Evolutionary conservation across 2,329 filamentous ascomycete species (phyloP), one percentile per base, ranked within the genome.

Genomic region (Lachnellula suecica): DNA sequence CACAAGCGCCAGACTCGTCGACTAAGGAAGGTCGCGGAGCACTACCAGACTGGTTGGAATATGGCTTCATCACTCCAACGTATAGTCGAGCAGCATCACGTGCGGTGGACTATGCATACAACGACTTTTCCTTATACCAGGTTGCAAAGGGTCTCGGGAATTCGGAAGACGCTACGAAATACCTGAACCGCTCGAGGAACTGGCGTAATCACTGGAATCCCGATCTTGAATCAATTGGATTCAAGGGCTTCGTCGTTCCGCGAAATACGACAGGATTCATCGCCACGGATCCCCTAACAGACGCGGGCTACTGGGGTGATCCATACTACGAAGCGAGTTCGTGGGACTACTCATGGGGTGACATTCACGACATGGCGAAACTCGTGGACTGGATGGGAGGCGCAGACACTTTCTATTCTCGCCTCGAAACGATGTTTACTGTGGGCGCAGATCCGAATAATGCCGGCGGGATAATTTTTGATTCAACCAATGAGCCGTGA

Each of bases 141-240:
- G 81, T 89, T 15, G 54, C 58, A 3, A 66, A 61, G 2, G 84
- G 84, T 0, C 68, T 88, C 2, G 75, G 73, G 2, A 76, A 78
- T 43, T 51, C 61, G 0, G 68, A 70, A 1, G 81, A 85, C 38
- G 78, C 80, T 3, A 56, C 69, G 2, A 84, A 75, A 48, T 89
- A 89, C 59, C 72, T 88, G 23, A 71, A 77, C 42, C 79, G 85
- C 8, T 86, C 83, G 1, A 74, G 78, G 9, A 85, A 88, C 61
- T 90, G 87, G 87, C 77, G 82, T 15, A 88, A 88, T 62, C 85
- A 89, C 58, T 90, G 84, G 85, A 84, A 89, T 64, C 64, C 76
- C 0, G 66, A 79, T 43, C 75, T 82, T 41, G 73, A 71, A 1
- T 81, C 81, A 0, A 73, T 85, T 0, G 79, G 78, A 4, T 87